A percentile compares a stretch with the other conserved stretches of the same genome.
phyloP scores from a whole-genome alignment of 2,329 filamentous ascomycete species.

The Sphaerulina vaccinii region DNA sequence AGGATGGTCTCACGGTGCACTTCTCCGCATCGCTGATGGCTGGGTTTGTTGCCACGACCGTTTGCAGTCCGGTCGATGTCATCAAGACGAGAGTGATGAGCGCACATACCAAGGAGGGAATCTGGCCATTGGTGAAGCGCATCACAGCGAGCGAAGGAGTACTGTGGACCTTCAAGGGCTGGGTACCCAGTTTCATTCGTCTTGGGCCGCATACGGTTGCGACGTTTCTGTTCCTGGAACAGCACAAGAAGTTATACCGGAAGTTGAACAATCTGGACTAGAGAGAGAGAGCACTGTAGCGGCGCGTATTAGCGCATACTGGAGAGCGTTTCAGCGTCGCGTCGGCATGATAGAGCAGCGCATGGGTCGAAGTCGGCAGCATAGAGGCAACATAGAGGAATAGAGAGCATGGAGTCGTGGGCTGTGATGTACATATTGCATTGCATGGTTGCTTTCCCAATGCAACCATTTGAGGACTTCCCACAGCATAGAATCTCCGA shows the following conservation, averaged over 20 bases:
- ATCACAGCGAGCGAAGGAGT: slow-evolving; percentile 71
- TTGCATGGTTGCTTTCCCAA: not conserved
- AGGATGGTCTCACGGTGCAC: slow-evolving; percentile 71
- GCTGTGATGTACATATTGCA: not conserved
- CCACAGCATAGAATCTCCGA: too few species aligned
- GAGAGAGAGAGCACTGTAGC: not conserved
- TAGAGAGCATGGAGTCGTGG: not conserved
- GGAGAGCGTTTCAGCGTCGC: not conserved
- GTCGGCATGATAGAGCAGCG: not conserved
- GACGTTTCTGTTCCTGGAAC: slow-evolving; percentile 82
- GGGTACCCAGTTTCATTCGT: slow-evolving; percentile 74
- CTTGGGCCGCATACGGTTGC: slow-evolving; percentile 76
- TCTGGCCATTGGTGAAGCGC: slow-evolving; percentile 62
- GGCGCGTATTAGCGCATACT: not conserved
- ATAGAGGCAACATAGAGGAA: not conserved
- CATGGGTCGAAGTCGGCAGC: not conserved
- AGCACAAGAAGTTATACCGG: slow-evolving; percentile 77
- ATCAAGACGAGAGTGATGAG: slow-evolving; percentile 89
- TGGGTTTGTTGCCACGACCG: slow-evolving; percentile 78
- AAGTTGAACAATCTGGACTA: slow-evolving; percentile 17
- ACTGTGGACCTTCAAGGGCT: slow-evolving; percentile 85
- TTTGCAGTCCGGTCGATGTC: slow-evolving; percentile 83
- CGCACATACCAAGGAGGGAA: slow-evolving; percentile 51
- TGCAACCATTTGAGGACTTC: too few species aligned
- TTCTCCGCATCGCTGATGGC: slow-evolving; percentile 75